Evolutionary conservation across 169 alveolate genomes (phyloP), one percentile per base, ranked within the genome.

Genomic region (Plasmodium relictum): DNA sequence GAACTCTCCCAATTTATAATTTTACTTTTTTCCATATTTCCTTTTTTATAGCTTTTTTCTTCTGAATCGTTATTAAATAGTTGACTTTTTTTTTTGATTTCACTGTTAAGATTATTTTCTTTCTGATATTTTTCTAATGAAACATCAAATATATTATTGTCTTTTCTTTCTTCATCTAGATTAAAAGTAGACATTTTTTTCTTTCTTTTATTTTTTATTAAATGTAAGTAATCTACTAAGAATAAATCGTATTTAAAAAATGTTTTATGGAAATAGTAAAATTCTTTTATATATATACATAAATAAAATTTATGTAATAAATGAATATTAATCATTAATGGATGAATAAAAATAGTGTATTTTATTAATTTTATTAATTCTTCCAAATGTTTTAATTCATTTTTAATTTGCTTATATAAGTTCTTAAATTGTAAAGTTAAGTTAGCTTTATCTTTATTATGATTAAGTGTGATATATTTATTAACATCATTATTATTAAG

Each of bases 161-260:
- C 68, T 22, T 39, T 26, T 6, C 41, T 37, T 37, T 31, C 66
- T 24, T 76, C 66, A 62, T n/a, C 18, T 24, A 4, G 5, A 26
- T 14, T 45, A 59, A 14, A 12, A 8, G 14, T 66, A 12, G 48
- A 41, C 26, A 41, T 14, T 76, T 48, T 62, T n/a, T 5, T 52
- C 54, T 83, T 83, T 71, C 85, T 68, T 68, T 83, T 83, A 31
- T 56, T 59, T 71, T 73, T 58, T 16, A 83, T 71, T 52, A 83
- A 48, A 5, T 56, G 26, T 61, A 83, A 6, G 69, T 66, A 83
- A 61, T 83, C 48, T 41, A 16, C 48, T n/a, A 83, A 26, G 59
- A 83, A 83, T 26, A 83, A 8, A 69, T 83, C 85, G 61, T 83
- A 83, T 18, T 83, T 83, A 83, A 83, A 83, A 69, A 83, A 83